Base-by-base conservation (phyloP, 1,139 yeast genomes). In the Candida frijolesensis region DNA sequence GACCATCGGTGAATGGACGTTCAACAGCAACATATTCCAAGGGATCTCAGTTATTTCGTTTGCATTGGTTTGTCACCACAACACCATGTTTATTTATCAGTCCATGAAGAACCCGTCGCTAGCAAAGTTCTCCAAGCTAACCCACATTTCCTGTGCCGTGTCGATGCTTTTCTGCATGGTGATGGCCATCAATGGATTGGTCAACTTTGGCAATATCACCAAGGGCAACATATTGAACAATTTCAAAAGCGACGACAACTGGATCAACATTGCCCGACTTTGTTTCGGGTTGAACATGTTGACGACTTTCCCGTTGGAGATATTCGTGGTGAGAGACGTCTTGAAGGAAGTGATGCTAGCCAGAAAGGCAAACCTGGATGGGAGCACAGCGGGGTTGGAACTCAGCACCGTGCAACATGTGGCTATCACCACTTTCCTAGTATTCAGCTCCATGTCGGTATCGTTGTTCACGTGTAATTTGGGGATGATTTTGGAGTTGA, bases 241-340 rank as follows among this genome's bases (percentile, higher is more conserved):
- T 65, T 92, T 92, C 68, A 87, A 89, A 18, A 76, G 84, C 48
- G 80, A 82, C 61, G 96, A 91, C 62, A 71, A 74, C 59, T 74
- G 83, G 65, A 89, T 89, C 42, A 92, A 91, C 58, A 72, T 92
- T 38, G 97, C 98, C 0, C 76, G 98, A 50, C 82, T 92, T 59
- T 89, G 96, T 60, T 92, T 92, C 67, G 98, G 98, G 0, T 76
- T 92, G 60, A 92, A 92, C 62, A 92, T 92, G 97, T 76, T 92
- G 53, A 92, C 98, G 0, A 92, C 98, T 0, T 84, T 90, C 59
- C 98, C 98, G 0, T 68, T 92, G 46, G 98, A 92, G 64, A 81
- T 92, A 0, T 91, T 91, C 64, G 98, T 92, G 4, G 84, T 95
- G 37, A 72, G 98, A 57, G 96, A 92, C 59, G 96, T 91, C 1